Conservation (phyloP, 345 rosid species). For the Brassica incana region DNA sequence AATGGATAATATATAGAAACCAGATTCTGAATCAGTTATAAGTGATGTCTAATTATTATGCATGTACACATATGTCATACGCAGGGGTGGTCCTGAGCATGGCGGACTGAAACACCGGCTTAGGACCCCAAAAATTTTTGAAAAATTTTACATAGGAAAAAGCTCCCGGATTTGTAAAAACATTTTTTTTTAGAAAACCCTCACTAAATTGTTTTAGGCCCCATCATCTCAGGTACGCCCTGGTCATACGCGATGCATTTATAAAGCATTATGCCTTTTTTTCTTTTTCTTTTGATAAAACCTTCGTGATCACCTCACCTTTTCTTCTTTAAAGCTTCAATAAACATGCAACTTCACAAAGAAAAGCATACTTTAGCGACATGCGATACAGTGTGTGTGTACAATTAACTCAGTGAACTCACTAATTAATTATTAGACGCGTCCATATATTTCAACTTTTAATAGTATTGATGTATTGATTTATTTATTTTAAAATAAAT, state of each 20-base stretch:
- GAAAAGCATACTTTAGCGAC: background rate
- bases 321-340: slow-evolving; percentile 14
- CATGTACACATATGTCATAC: background rate
- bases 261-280: slow-evolving; percentile 6
- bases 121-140: no score
- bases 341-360: slow-evolving; percentile 3
- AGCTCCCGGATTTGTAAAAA: no score
- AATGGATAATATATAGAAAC: background rate
- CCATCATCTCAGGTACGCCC: no score
- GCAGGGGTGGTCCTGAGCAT: no score
- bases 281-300: background rate
- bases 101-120: no score
- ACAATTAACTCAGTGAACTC: background rate
- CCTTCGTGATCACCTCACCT: slow-evolving; percentile 10
- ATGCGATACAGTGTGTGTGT: background rate
- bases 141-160: no score
- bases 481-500: background rate
- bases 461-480: background rate
- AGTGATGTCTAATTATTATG: background rate
- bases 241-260: background rate
- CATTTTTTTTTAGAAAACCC: no score
- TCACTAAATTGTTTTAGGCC: no score
- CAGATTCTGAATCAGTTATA: background rate
- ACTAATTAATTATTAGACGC: background rate
- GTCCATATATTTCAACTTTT: background rate